Conservation (phyloP, 2,329 filamentous ascomycete species). For the Fusarium heterosporum region DNA sequence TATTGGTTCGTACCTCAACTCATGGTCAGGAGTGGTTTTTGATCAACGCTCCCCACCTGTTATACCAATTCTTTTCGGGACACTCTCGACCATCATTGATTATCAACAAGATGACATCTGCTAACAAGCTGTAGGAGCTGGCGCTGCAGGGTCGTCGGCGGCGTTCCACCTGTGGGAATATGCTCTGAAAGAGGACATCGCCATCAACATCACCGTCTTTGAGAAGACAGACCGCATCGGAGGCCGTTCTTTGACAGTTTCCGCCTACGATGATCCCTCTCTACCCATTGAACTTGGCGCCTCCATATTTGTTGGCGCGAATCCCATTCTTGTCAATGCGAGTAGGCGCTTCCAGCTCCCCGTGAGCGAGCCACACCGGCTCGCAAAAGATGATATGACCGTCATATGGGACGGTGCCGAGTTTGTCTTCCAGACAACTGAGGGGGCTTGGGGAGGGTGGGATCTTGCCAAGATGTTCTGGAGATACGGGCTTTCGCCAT, state of each 20-base stretch:
- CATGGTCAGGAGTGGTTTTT: not conserved
- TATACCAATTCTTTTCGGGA: not conserved
- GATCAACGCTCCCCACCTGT: not conserved
- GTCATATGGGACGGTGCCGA: conserved; percentile 86
- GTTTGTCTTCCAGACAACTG: conserved; percentile 76
- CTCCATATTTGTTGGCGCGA: conserved; percentile 89
- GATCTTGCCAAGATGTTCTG: conserved; percentile 82
- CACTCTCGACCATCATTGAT: not conserved
- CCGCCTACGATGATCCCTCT: conserved; percentile 75
- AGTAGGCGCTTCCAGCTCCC: conserved; percentile 77
- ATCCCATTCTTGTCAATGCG: conserved; percentile 83
- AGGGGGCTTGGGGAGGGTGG: conserved; percentile 77
- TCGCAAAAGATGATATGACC: conserved; percentile 66
- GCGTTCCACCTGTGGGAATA: conserved; percentile 85
- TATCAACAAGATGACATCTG: not conserved
- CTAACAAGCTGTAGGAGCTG: conserved; percentile 74
- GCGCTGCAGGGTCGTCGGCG: conserved; percentile 86
- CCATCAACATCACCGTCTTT: conserved; percentile 86
- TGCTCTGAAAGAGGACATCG: conserved; percentile 68
- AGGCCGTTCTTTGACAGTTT: conserved; percentile 86
- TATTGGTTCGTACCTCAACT: conserved; percentile 49
- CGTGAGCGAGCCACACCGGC: conserved; percentile 58
- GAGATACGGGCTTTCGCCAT: conserved; percentile 85
- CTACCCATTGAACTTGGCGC: conserved; percentile 87
- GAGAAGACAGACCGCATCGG: conserved; percentile 83